These are phyloP conservation scores for Jimgerdemannia flammicorona DNA, from an alignment of 192 early-diverging fungal species.

Conservation along the genomic window DNA sequence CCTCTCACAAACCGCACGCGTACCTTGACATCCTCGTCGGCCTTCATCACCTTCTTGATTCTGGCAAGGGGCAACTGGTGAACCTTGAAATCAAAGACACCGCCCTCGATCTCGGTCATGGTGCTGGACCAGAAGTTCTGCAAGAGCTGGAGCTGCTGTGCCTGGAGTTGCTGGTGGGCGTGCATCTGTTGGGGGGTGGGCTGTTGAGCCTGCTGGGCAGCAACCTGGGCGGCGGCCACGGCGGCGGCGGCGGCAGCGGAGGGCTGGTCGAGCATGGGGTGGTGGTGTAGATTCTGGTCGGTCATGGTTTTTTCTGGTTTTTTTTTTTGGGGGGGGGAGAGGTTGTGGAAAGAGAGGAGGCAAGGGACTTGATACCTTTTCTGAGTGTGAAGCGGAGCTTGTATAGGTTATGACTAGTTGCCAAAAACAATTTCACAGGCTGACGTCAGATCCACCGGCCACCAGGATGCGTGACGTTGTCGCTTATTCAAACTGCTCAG, in stretches of 20 bases:
- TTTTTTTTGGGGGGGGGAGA: neutral
- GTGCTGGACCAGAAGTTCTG: constrained; percentile 69
- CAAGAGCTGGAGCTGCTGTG: constrained; percentile 9
- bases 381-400: too few species aligned
- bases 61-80: constrained; percentile 89
- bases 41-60: constrained; percentile 99
- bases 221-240: too few species aligned
- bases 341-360: neutral
- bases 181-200: too few species aligned
- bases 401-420: neutral
- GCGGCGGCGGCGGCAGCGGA: too few species aligned
- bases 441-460: neutral
- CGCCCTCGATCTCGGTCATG: constrained; percentile 58
- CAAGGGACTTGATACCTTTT: too few species aligned
- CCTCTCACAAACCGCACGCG: neutral
- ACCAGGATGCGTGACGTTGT: neutral
- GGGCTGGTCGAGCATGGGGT: too few species aligned
- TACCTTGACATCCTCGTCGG: constrained; percentile 92
- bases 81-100: constrained; percentile 82
- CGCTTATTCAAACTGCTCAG: neutral
- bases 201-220: too few species aligned
- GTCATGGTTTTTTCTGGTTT: too few species aligned
- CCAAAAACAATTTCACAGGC: neutral
- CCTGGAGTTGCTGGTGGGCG: too few species aligned
- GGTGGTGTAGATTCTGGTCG: too few species aligned